Conservation (phyloP, 805 yeast genomes). For the Candida maesae region DNA sequence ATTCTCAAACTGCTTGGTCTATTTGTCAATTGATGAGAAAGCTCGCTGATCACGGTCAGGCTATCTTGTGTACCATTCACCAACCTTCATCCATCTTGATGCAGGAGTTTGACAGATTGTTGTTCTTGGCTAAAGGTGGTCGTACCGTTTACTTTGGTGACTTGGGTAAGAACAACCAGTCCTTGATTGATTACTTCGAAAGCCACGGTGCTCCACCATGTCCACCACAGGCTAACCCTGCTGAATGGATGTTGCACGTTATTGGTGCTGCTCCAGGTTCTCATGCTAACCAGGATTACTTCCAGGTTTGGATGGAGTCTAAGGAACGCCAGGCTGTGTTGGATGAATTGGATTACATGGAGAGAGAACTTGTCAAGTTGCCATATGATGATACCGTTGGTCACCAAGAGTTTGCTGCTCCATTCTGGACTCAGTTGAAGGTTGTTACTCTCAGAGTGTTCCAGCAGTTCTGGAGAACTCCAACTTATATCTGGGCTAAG, state of each 20-base stretch:
- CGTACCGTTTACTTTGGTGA: constrained; percentile 74
- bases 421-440: constrained; percentile 36
- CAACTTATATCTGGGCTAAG: constrained; percentile 58
- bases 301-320: constrained; percentile 75
- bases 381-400: constrained; percentile 33
- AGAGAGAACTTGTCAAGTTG: constrained; percentile 44
- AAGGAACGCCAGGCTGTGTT: constrained; percentile 55
- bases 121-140: constrained; percentile 70
- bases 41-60: constrained; percentile 57
- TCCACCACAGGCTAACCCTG: constrained; percentile 72
- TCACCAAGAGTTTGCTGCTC: constrained; percentile 42
- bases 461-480: constrained; percentile 69
- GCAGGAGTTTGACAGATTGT: constrained; percentile 72
- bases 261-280: constrained; percentile 84
- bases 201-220: constrained; percentile 60
- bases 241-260: constrained; percentile 89
- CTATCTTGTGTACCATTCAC: constrained; percentile 72
- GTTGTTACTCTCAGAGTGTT: constrained; percentile 52
- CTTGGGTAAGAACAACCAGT: constrained; percentile 53
- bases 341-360: constrained; percentile 61
- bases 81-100: constrained; percentile 81
- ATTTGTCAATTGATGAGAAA: constrained; percentile 58
- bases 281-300: constrained; percentile 66
- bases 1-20: constrained; percentile 67
- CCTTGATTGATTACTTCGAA: constrained; percentile 65